Evolutionary conservation across 2,329 filamentous ascomycete species (phyloP), one percentile per base, ranked within the genome.

Genomic region (Colletotrichum sp.): DNA sequence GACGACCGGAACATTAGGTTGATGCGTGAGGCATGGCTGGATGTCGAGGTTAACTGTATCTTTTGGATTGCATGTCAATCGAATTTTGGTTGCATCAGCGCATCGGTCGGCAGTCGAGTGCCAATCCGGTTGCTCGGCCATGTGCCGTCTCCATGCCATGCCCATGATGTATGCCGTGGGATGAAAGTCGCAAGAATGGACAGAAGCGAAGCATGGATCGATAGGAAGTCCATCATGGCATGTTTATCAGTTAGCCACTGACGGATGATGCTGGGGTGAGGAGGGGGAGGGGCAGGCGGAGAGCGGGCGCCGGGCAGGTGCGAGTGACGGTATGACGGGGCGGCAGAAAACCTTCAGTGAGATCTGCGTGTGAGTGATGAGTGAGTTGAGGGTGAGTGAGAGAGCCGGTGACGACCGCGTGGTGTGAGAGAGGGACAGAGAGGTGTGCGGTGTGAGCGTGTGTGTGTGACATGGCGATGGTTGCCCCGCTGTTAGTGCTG

Each of bases 211-310:
- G 56, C 34, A 36, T 64, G 43, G 32, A 71, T 62, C 69, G 55
- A 75, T 75, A 43, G 56, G 16, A 32, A 67, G 39, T 48, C 28
- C 74, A 76, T 70, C 74, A 74, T 74, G 34, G 70, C 48, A 70
- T 76, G 65, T 74, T 70, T 13, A 61, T 76, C 58, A 43, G 48
- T 74, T 74, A 71, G 74, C 70, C 74, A 70, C 70, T 43, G 48
- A 74, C 70, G 58, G 55, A 61, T 62, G 55, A 56, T 58, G 66
- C 61, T 66, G 70, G 70, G 61, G 36, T 52, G 68, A 67, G 52
- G 66, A 68, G 66, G 27, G 60, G 65, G 62, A 61, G 58, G 64
- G 65, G 70, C 39, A 69, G 66, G 69, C 58, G 70, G 60, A 73
- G 34, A 27, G 32, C 30, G 34, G 27, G 8, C 18, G 25, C 18